phyloP scores from a whole-genome alignment of 345 rosid species.

The Nasturtium officinale region DNA sequence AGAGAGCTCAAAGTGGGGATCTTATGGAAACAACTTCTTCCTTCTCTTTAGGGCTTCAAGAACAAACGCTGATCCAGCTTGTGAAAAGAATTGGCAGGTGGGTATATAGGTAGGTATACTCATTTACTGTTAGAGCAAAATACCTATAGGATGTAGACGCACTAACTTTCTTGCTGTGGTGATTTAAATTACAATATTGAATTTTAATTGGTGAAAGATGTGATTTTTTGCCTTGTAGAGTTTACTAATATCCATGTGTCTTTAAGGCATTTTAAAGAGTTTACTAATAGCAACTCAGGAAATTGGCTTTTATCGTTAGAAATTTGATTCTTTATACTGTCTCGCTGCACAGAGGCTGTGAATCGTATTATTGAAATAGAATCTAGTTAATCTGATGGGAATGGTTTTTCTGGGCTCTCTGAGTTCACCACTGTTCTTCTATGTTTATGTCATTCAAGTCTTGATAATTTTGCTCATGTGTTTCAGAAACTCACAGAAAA shows the following conservation, averaged over 20 bases:
- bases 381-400: neutral
- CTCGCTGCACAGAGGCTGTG: neutral
- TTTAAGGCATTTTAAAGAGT: neutral
- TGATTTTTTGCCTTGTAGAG: neutral
- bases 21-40: conserved; percentile 71
- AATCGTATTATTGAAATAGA: neutral
- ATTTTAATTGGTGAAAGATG: neutral
- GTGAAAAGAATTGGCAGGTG: conserved; percentile 64
- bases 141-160: neutral
- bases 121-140: neutral
- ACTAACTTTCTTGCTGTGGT: neutral
- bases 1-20: conserved; percentile 69
- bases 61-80: conserved; percentile 44
- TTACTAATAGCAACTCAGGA: neutral
- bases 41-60: conserved; percentile 61
- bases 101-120: conserved; percentile 4
- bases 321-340: neutral
- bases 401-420: conserved; percentile 18
- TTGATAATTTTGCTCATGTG: conserved; percentile 31
- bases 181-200: neutral
- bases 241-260: conserved; percentile 6
- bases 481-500: conserved; percentile 69
- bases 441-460: conserved; percentile 19
- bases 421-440: neutral
- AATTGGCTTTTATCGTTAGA: conserved; percentile 2